phyloP scores from a whole-genome alignment of 495 filamentous ascomycete species.

The Penicillium coprophilum region DNA sequence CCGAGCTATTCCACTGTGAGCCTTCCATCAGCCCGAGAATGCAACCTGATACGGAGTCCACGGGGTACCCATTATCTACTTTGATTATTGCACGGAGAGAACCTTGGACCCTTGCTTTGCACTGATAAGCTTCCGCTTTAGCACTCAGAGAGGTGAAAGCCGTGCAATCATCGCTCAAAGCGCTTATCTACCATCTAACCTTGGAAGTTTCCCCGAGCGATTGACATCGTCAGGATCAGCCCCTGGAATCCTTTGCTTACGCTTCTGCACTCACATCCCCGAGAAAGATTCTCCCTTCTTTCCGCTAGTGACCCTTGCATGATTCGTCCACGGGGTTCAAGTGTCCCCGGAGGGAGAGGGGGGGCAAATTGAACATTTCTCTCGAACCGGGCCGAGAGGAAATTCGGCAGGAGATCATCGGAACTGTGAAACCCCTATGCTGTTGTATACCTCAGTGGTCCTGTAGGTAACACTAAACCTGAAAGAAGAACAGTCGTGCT shows the following conservation, averaged over 20 bases:
- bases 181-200: not conserved
- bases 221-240: not conserved
- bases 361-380: slow-evolving; percentile 2
- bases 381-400: slow-evolving; percentile 4
- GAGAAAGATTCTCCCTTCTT: slow-evolving; percentile 7
- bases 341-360: too few relatives aligned
- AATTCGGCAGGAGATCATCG: not conserved
- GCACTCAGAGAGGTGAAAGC: not conserved
- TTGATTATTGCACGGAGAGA: not conserved
- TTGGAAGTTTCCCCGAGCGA: not conserved
- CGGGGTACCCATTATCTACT: not conserved
- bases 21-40: not conserved
- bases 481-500: not conserved
- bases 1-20: not conserved
- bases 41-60: not conserved
- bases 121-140: slow-evolving; percentile 1
- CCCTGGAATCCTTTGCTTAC: not conserved
- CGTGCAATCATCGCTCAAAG: not conserved
- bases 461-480: not conserved
- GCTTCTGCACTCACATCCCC: not conserved
- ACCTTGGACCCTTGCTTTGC: not conserved
- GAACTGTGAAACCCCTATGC: not conserved
- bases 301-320: slow-evolving; percentile 13
- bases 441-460: not conserved
- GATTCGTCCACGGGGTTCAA: slow-evolving; percentile 16